Evolutionary conservation across 768 basidiomycete species (phyloP), one percentile per base, ranked within the genome.

Genomic region (Mycena chlorophos): DNA sequence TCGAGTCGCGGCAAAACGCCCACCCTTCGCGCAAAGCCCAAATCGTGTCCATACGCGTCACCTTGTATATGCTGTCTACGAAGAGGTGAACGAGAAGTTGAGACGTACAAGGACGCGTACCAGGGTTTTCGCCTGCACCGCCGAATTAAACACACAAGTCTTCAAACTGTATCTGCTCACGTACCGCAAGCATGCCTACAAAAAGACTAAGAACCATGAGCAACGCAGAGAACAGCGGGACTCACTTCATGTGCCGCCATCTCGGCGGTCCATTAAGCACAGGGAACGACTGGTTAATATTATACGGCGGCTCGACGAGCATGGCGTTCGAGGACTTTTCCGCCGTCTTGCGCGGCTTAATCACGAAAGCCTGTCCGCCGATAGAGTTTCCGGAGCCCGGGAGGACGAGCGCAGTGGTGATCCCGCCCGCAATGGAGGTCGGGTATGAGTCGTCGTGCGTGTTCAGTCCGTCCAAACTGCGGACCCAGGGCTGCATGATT

Each of bases 211-310:
- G n/a, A 20, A 55, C 45, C 38, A 53, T 2, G 31, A 22, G 4
- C 43, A 27, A 34, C 8, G 39, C 5, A 50, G 12, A 50, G 14
- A 29, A 20, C 22, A 66, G 16, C 10, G 27, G 8, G 8, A 27
- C 79, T 64, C 59, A 84, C 84, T 92, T 91, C 74, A 93, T 87
- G 66, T 92, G 86, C 54, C 90, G 76, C 85, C 87, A 90, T 27
- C 85, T 73, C 17, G 81, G 77, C 13, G 81, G 79, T 22, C 71
- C 60, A 40, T 75, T 66, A 31, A 73, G 68, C 58, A 83, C 73
- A 4, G 76, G 69, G 49, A 73, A 72, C 49, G 85, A 73, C 17
- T 60, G 66, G 62, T 88, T 81, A 55, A 88, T 75, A 29, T 78
- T 75, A 58, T 79, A 86, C 0, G 90, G 88, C 5, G 87, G 83